phyloP scores from a whole-genome alignment of 2,329 filamentous ascomycete species.

The Cladobotryum protrusum region DNA sequence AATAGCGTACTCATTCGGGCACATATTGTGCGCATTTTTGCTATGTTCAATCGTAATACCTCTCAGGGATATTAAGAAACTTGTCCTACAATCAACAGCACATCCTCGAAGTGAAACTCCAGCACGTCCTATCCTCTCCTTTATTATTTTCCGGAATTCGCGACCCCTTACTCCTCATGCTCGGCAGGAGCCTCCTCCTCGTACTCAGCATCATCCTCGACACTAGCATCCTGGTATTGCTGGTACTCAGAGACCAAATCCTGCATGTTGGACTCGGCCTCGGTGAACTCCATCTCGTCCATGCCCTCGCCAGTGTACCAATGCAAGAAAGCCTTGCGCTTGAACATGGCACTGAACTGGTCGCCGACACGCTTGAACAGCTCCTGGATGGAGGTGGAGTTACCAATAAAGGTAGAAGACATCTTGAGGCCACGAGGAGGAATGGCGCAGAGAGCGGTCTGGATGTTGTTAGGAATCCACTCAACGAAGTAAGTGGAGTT shows the following conservation, averaged over 20 bases:
- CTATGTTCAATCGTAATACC: not conserved
- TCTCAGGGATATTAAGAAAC: not conserved
- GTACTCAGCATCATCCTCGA: conserved; percentile 96
- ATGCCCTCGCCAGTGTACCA: conserved; percentile 99
- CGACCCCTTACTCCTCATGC: conserved; percentile 8
- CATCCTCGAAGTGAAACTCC: not conserved
- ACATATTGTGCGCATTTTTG: not conserved
- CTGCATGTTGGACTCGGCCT: conserved; percentile 99
- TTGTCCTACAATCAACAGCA: not conserved
- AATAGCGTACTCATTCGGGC: not conserved
- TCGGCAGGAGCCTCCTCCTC: conserved; percentile 66
- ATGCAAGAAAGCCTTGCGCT: conserved; percentile 99
- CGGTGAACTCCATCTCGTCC: conserved; percentile 99
- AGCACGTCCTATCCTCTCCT: not conserved
- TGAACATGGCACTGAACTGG: conserved; percentile 99
- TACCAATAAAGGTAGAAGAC: conserved; percentile 98
- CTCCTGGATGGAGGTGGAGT: conserved; percentile 99
- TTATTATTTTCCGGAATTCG: not conserved
- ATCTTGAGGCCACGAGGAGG: conserved; percentile 97
- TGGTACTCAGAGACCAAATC: conserved; percentile 99
- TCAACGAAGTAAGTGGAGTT: conserved; percentile 99
- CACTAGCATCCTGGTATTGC: conserved; percentile 98
- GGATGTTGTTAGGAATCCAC: conserved; percentile 99
- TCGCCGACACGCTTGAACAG: conserved; percentile 99
- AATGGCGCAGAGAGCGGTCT: conserved; percentile 98